Base-by-base conservation (phyloP, 176 grass and related monocot genomes). In the Oryza officinalis region DNA sequence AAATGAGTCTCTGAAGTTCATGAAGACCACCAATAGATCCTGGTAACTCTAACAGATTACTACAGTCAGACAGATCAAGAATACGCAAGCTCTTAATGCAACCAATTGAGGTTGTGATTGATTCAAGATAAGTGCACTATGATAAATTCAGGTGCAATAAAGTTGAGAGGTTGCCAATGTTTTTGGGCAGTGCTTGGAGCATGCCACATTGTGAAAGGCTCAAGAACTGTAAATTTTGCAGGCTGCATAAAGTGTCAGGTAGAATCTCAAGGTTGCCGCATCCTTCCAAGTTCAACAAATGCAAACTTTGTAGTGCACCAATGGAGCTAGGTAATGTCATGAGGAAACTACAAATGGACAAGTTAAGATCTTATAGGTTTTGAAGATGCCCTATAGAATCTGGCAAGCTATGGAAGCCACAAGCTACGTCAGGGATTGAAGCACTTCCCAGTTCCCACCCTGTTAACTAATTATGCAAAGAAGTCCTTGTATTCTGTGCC, bases 141-240 rank as follows among this genome's bases (percentile, higher is more conserved):
- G 85, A 95, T 35, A 92, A 80, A 85, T 95, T 92, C 80, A 92
- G 69, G 40, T 66, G 69, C 27, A 64, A 69, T 41, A 95, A 80
- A 26, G 90, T 90, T 86, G 85, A 38, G 8, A 86, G 85, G 13
- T 78, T 30, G 1, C 85, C 90, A 5, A 88, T 86, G 79, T 80
- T 67, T 84, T 67, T 30, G 44, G 92, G 92, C 59, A 91, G 60
- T 67, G 47, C 50, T 50, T 54, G 41, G 70, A 94, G 88, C 83
- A 91, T 26, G 8, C 82, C 81, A 60, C 88, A 94, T 25, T 1
- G 79, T 13, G 92, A 86, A 79, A 94, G 73, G 70, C 88, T 86
- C 12, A 90, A 78, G 81, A 41, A 61, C 2, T 80, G 43, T 78
- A 94, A 84, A 57, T 83, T 90, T 44, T 88, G 46, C n/a, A 94